A percentile compares a stretch with the other conserved stretches of the same genome.
phyloP scores from a whole-genome alignment of 2,329 filamentous ascomycete species.

The Fusarium paranaense region DNA sequence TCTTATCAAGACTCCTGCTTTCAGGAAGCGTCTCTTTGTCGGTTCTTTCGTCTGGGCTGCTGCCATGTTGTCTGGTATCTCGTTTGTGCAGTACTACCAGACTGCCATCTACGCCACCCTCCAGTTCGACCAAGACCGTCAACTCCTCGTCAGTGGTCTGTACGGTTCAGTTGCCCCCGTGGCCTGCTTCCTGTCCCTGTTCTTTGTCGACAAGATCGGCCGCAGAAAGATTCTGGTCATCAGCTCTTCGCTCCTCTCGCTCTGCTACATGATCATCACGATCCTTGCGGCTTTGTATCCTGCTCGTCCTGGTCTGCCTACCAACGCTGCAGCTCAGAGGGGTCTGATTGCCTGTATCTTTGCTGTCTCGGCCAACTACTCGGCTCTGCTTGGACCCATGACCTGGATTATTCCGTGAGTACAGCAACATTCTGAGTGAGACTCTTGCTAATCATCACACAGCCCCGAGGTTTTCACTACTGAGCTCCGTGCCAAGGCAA shows the following conservation, averaged over 20 bases:
- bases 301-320: slow-evolving; percentile 49
- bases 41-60: slow-evolving; percentile 56
- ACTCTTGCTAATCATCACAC: fast-evolving
- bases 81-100: slow-evolving; percentile 57
- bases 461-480: slow-evolving; percentile 57
- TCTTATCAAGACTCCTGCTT: slow-evolving; percentile 48
- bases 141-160: slow-evolving; percentile 54
- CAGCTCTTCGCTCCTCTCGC: slow-evolving; percentile 50
- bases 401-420: slow-evolving; percentile 57
- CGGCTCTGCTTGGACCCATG: slow-evolving; percentile 54
- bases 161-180: slow-evolving; percentile 54
- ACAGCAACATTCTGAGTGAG: fast-evolving
- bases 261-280: slow-evolving; percentile 55
- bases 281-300: slow-evolving; percentile 53
- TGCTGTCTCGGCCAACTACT: slow-evolving; percentile 48
- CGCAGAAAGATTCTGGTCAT: slow-evolving; percentile 52
- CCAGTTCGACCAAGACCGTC: slow-evolving; percentile 50
- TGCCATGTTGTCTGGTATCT: slow-evolving; percentile 56
- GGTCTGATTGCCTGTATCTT: slow-evolving; percentile 56
- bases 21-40: slow-evolving; percentile 53
- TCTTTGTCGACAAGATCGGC: slow-evolving; percentile 53
- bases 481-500: slow-evolving; percentile 55
- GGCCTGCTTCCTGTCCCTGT: slow-evolving; percentile 51
- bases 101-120: slow-evolving; percentile 56
- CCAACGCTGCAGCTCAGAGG: slow-evolving; percentile 52